These are phyloP conservation scores for Penicillium longicatenatum DNA, from an alignment of 495 filamentous ascomycete species.

Conservation along the genomic window DNA sequence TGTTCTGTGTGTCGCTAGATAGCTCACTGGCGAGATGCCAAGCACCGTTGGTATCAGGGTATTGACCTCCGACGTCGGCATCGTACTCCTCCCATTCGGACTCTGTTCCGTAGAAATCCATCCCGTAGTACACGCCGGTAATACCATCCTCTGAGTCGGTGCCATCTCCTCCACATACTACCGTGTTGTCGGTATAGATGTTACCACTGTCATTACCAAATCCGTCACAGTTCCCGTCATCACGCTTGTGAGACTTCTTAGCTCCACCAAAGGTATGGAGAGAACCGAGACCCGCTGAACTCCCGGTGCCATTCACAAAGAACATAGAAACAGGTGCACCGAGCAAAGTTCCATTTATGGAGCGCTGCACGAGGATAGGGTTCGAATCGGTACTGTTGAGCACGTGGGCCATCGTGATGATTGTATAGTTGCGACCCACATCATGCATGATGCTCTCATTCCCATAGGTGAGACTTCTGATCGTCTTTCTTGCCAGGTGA, in stretches of 20 bases:
- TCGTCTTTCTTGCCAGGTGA: not conserved
- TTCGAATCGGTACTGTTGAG: not conserved
- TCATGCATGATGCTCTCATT: not conserved
- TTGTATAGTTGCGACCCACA: not conserved
- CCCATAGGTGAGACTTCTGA: not conserved
- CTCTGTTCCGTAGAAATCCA: slow-evolving; percentile 1
- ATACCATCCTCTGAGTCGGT: not conserved
- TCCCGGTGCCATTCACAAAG: not conserved
- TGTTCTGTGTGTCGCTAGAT: not conserved
- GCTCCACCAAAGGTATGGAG: not conserved
- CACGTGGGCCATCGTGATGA: not conserved
- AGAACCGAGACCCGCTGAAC: not conserved
- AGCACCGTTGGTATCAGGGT: not conserved
- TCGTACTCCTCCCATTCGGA: not conserved
- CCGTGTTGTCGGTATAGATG: not conserved
- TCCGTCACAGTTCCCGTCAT: not conserved
- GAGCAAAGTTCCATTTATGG: not conserved
- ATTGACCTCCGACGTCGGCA: slow-evolving; percentile 1
- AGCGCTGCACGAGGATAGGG: not conserved
- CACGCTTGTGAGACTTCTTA: not conserved
- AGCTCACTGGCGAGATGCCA: not conserved
- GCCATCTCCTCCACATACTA: not conserved
- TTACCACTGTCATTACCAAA: not conserved
- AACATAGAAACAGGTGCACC: not conserved
- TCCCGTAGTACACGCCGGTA: not conserved